phyloP scores from a whole-genome alignment of 2,329 filamentous ascomycete genomes.

The Pseudogymnoascus sp. region DNA sequence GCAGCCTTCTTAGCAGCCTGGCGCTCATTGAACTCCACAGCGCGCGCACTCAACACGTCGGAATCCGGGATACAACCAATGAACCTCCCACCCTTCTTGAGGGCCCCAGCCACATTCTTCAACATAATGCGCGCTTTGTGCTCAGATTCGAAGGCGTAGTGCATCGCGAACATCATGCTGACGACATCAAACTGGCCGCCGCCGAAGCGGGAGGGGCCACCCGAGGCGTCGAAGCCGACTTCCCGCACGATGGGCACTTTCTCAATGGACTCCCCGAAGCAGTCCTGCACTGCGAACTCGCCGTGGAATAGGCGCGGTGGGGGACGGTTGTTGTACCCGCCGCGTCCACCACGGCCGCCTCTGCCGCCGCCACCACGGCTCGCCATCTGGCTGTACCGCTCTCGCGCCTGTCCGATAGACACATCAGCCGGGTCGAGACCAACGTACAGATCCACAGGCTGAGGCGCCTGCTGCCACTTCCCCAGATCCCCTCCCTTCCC shows the following conservation, averaged over 20 bases:
- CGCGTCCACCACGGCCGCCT: slow-evolving; percentile 35
- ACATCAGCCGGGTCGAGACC: slow-evolving; percentile 89
- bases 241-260: slow-evolving; percentile 74
- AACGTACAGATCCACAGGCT: slow-evolving; percentile 85
- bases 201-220: slow-evolving; percentile 58
- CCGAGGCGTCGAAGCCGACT: slow-evolving; percentile 76
- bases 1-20: slow-evolving; percentile 32
- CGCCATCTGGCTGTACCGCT: slow-evolving; percentile 69
- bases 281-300: slow-evolving; percentile 85
- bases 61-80: slow-evolving; percentile 97
- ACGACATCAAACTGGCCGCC: slow-evolving; percentile 89
- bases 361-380: slow-evolving; percentile 43
- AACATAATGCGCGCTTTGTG: slow-evolving; percentile 87
- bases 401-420: slow-evolving; percentile 81
- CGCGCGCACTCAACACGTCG: slow-evolving; percentile 72
- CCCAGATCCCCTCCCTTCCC: slow-evolving; percentile 92
- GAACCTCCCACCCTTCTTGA: slow-evolving; percentile 92
- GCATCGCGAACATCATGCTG: slow-evolving; percentile 99
- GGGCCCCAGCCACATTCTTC: slow-evolving; percentile 75
- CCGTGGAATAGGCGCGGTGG: slow-evolving; percentile 64
- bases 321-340: slow-evolving; percentile 38
- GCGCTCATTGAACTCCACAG: slow-evolving; percentile 65
- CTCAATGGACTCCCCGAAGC: slow-evolving; percentile 75
- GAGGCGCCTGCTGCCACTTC: slow-evolving; percentile 94
- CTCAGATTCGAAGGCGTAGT: slow-evolving; percentile 95